Evolutionary conservation across 2,329 filamentous ascomycete species (phyloP), one percentile per base, ranked within the genome.

Genomic region (Fusarium albosuccineum): DNA sequence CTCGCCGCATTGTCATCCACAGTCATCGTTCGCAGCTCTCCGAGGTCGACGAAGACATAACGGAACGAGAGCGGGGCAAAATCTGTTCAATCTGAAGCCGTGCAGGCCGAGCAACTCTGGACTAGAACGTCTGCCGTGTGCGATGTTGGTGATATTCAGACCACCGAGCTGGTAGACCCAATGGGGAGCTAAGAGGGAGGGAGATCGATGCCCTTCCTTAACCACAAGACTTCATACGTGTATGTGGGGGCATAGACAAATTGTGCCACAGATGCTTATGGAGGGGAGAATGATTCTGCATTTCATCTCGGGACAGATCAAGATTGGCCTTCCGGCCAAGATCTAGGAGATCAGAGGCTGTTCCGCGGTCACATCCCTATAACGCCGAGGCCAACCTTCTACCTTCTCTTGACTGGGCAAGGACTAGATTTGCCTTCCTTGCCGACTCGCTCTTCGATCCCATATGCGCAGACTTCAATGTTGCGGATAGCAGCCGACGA

Each of bases 221-320:
- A 44, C 58, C 58, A 55, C 36, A 34, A 48, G 57, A 54, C 55
- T 55, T 13, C 29, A 27, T 36, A 27, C 37, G 33, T 9, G 50
- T 63, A 63, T 62, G 66, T 63, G 61, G 49, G 44, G 40, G 34
- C 34, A 40, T 53, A 10, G 16, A n/a, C 54, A 17, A 42, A 11
- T 36, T 27, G 51, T 6, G 26, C 34, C 26, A 61, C 36, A 56
- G 51, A 37, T 39, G 40, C 39, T 33, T 11, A 46, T 22, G 14
- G 30, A 37, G 30, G 45, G 36, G 39, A 50, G 37, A 44, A 52
- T 52, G 57, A 41, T 39, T 36, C 29, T 37, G 16, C 33, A 56
- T 53, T 56, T 22, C 52, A 30, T 52, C 62, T 40, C 17, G 26
- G 34, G 52, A 48, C 44, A 9, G 16, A 60, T 51, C 54, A 39